Conservation (phyloP, 2,329 filamentous ascomycete genomes). For the Celoporthe dispersa region DNA sequence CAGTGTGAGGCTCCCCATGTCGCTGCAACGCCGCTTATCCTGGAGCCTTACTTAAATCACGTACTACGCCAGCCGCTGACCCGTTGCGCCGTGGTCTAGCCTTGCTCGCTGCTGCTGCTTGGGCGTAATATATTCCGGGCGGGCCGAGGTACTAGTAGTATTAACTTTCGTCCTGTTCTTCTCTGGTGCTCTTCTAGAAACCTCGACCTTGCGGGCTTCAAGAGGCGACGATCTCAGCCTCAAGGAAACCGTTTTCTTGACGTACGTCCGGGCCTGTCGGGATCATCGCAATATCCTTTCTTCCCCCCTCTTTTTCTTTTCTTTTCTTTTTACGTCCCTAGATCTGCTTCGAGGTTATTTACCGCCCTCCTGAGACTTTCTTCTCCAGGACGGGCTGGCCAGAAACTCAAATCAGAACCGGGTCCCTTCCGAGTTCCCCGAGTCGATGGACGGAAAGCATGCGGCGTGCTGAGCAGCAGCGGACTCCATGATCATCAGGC, state of each 20-base stretch:
- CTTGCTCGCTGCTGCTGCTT: not conserved
- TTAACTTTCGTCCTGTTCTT: not conserved
- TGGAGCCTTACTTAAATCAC: not conserved
- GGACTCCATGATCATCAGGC: not conserved
- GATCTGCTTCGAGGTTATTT: not conserved
- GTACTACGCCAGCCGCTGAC: not conserved
- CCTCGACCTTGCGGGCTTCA: not conserved
- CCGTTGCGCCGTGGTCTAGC: not conserved
- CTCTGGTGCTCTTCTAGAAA: slow-evolving; percentile 18
- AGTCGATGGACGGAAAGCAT: slow-evolving; percentile 6
- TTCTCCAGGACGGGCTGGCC: not conserved
- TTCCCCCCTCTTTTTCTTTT: not conserved
- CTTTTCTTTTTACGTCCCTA: too few relatives aligned
- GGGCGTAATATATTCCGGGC: slow-evolving; percentile 17
- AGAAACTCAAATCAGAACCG: not conserved
- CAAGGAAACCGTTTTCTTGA: not conserved
- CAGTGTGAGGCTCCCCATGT: not conserved
- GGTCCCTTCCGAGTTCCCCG: not conserved
- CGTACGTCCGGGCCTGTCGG: not conserved
- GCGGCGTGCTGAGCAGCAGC: slow-evolving; percentile 8
- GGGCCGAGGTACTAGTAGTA: slow-evolving; percentile 8
- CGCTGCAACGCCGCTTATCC: not conserved
- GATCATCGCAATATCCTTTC: not conserved
- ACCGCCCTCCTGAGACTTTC: not conserved
- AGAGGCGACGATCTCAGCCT: not conserved